Evolutionary conservation across 2,329 filamentous ascomycete genomes (phyloP), one percentile per base, ranked within the genome.

Genomic region (Dryadomyces quercus-mongolicae): DNA sequence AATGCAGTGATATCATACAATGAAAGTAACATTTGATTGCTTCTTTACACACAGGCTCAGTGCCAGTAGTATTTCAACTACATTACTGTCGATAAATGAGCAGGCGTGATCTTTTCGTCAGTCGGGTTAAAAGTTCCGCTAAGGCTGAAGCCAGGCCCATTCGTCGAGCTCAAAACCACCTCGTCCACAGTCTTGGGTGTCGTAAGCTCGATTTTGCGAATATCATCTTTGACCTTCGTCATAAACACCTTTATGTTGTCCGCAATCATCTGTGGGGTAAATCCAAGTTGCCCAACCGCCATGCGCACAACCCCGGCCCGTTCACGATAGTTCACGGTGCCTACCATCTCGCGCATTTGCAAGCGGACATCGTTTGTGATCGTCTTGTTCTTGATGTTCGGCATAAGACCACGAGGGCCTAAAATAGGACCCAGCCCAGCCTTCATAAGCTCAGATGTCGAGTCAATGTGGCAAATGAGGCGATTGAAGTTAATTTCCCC

Each of bases 361-460:
- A 75, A 69, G 53, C 78, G 78, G 16, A 95, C 79, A 66, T 95
- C 86, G 64, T 80, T 85, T 22, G 95, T 89, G 54, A 98, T 86
- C 0, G 93, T 97, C 60, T 89, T 90, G 58, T 82, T 82, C 75
- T 95, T 95, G 57, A 79, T 72, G 67, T 81, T 94, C 6, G 93
- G 93, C 93, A 98, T 97, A 64, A 98, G 70, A 2, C 91, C 91
- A 69, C 81, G 84, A 48, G 94, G 93, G 64, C 93, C 93, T 20
- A 98, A 75, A 46, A 95, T 78, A 60, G 85, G 80, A 59, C 86
- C 92, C 59, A 98, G 68, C 0, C 80, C 81, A 40, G 90, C 85
- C 73, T 93, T 91, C 66, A 85, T 86, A 63, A 98, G 73, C 55
- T 86, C 89, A 52, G 79, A 77, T 61, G 93, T 75, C 61, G 84